Base-by-base conservation (phyloP, 2,329 filamentous ascomycete species). In the Colletotrichum salicis region DNA sequence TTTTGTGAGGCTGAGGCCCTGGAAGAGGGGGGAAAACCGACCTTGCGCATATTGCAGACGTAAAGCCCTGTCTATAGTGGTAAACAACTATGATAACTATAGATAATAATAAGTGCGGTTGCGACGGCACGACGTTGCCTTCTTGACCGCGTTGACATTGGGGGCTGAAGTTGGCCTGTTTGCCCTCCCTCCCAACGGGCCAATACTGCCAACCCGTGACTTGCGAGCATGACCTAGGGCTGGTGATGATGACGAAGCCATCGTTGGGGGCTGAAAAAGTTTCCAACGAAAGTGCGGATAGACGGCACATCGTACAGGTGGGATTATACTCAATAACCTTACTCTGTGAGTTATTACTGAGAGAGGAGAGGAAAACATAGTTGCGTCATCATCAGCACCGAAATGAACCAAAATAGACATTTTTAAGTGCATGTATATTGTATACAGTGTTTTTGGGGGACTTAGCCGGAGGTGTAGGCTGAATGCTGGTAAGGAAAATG, bases 391-490 rank as follows among this genome's bases (percentile, higher is more conserved):
- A 68, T 48, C 37, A 35, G 11, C 13, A 35, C 19, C 12, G 6
- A 56, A 63, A 68, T 68, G 35, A 52, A 33, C 6, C 41, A 19
- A 45, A 45, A 45, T 45, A 45, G 41, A 45, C 35, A 41, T 41
- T 41, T 41, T 2, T 35, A 12, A 13, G 37, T 19, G 37, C 33
- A 19, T 41, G 37, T 19, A 41, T 0, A 15, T 3, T 41, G 12
- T 41, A 41, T 41, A 15, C 15, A 15, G 5, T 15, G 15, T 41
- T 41, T 41, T 41, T 41, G 4, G 33, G 33, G 1, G 37, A 41
- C 4, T 24, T 45, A 8, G 15, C 4, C 27, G 15, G 33, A 27
- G 10, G 37, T 22, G 11, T 33, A 33, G 29, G n/a, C 51, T 41
- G 22, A 60, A 22, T 10, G 22, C 11, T 12, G 35, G 19, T 12